Evolutionary conservation across 345 rosid species (phyloP).

Genomic region (Turritis glabra): DNA sequence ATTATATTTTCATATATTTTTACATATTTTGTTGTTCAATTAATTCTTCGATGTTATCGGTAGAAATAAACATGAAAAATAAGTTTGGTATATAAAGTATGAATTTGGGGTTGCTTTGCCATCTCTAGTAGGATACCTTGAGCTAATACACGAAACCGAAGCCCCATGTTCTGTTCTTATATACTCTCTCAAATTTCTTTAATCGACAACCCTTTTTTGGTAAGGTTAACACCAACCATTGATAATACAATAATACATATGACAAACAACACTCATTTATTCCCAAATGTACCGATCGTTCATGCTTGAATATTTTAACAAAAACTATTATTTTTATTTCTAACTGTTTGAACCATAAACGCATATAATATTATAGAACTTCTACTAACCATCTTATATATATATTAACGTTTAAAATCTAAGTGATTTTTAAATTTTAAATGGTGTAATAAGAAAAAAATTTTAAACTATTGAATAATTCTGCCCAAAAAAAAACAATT

Average conservation of each 20-base stretch:
- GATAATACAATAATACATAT: not conserved
- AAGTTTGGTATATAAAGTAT: not conserved
- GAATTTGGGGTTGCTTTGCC: not conserved
- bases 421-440: not conserved
- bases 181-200: not conserved
- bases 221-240: not conserved
- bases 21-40: too few relatives aligned
- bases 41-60: not conserved
- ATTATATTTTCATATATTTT: too few relatives aligned
- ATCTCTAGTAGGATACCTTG: not conserved
- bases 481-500: too few relatives aligned
- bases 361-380: not conserved
- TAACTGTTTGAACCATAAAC: not conserved
- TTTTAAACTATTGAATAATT: too few relatives aligned
- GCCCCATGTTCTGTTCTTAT: not conserved
- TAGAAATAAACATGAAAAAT: not conserved
- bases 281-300: not conserved
- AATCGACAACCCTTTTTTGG: not conserved
- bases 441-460: too few relatives aligned
- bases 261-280: not conserved
- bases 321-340: not conserved
- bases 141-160: not conserved
- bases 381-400: not conserved
- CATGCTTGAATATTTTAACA: conserved; percentile 6
- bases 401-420: not conserved